Conservation (phyloP, 768 basidiomycete genomes). For the Lentinus brumalis region DNA sequence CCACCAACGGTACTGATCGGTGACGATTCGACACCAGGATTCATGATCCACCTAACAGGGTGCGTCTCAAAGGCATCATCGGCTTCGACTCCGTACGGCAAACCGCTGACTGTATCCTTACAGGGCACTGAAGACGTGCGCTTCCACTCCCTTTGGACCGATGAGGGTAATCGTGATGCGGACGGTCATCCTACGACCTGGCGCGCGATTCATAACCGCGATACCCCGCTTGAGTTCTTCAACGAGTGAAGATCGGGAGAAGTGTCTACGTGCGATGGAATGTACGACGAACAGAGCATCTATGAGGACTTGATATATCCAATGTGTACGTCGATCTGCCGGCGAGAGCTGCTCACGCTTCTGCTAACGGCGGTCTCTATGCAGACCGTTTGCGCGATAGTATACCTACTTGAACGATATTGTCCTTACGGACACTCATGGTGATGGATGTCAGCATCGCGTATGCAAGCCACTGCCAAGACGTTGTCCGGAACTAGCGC, state of each 20-base stretch:
- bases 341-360: no score
- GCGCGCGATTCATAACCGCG: conserved; percentile 62
- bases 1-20: background rate
- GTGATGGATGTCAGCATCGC: no score
- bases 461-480: no score
- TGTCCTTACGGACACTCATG: no score
- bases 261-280: background rate
- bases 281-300: background rate
- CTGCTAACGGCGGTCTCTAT: no score
- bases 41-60: conserved; percentile 75
- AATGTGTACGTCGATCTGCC: no score
- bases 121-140: conserved; percentile 66
- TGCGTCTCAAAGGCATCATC: conserved; percentile 29
- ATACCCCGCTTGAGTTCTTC: conserved; percentile 68
- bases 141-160: conserved; percentile 73
- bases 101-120: background rate
- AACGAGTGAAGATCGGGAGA: conserved; percentile 50
- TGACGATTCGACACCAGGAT: conserved; percentile 45
- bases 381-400: no score
- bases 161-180: conserved; percentile 28
- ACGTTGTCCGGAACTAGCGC: no score
- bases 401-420: no score
- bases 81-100: no score
- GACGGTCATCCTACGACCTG: conserved; percentile 52
- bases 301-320: no score